Percentiles rank a stretch among this genome's conserved stretches.
Conservation (phyloP, 495 filamentous ascomycete species). For the Corynascus novoguineensis region DNA sequence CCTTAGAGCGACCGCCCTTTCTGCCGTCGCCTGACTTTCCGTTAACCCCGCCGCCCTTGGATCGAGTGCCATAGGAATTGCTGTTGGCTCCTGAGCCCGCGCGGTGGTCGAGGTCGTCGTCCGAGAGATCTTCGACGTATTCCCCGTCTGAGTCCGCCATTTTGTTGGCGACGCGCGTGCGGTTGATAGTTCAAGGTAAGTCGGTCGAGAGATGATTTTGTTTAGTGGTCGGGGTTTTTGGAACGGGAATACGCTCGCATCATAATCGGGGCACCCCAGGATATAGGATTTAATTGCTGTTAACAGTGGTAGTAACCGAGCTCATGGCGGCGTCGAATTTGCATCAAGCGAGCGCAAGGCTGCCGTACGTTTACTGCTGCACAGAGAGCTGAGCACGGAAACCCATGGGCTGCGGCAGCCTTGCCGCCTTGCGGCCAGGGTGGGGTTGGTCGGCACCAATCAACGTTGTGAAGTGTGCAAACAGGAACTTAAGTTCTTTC, state of each 20-base stretch:
- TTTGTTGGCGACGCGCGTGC: constrained; percentile 1
- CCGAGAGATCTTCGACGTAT: constrained; percentile 67
- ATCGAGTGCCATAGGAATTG: constrained; percentile 21
- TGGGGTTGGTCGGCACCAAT: not conserved
- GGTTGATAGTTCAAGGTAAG: not conserved
- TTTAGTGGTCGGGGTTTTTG: not conserved
- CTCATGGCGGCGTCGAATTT: not conserved
- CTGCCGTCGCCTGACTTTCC: constrained; percentile 21
- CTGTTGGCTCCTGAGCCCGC: constrained; percentile 27
- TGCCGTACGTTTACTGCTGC: no score
- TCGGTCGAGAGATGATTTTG: not conserved
- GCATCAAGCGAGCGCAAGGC: not conserved
- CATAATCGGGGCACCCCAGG: not conserved
- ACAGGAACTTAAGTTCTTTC: no score
- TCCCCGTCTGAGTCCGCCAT: constrained; percentile 82
- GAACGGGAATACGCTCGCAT: not conserved
- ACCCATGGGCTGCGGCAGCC: not conserved
- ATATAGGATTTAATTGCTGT: not conserved
- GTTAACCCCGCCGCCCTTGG: constrained; percentile 16
- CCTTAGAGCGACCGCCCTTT: constrained; percentile 32
- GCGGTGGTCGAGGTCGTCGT: constrained; percentile 63
- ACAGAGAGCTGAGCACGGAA: not conserved
- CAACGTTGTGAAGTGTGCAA: not conserved
- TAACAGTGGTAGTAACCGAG: not conserved
- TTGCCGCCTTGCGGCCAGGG: not conserved